Evolutionary conservation across 306 rosid genomes (phyloP).

Genomic region (Neltuma alba): DNA sequence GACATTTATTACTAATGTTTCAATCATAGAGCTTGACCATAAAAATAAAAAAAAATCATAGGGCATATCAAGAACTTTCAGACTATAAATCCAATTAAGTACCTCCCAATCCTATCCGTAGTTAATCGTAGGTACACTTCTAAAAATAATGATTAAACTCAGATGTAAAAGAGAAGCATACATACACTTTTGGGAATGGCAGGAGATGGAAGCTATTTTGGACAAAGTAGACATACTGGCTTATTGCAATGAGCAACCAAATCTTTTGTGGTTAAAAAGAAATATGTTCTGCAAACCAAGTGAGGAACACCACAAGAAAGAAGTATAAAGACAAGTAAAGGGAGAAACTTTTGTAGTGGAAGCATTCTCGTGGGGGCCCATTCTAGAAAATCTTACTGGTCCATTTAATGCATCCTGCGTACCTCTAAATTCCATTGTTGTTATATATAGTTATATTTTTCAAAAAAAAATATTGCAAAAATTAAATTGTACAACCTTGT

Average conservation of each 20-base stretch:
- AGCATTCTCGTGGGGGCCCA: slow-evolving; percentile 32
- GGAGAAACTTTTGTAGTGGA: slow-evolving; percentile 35
- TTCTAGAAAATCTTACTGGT: slow-evolving; percentile 32
- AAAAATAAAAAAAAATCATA: too few species aligned
- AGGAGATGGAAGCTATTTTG: slow-evolving; percentile 34
- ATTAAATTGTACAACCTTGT: too few species aligned
- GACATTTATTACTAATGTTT: neutral
- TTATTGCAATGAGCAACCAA: slow-evolving; percentile 31
- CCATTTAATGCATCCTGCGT: slow-evolving; percentile 31
- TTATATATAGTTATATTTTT: too few species aligned
- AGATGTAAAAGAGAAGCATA: slow-evolving; percentile 30
- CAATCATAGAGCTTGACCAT: too few species aligned
- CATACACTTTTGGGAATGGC: slow-evolving; percentile 25
- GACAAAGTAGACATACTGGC: slow-evolving; percentile 36
- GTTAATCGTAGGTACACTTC: slow-evolving; percentile 17
- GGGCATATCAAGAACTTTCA: neutral
- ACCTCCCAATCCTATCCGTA: neutral
- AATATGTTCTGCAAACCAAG: slow-evolving; percentile 33
- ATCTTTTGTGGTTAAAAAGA: slow-evolving; percentile 38
- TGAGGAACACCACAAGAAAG: slow-evolving; percentile 21
- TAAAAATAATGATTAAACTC: slow-evolving; percentile 32
- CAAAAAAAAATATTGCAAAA: too few species aligned
- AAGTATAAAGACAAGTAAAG: slow-evolving; percentile 5
- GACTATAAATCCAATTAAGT: neutral
- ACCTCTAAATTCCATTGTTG: neutral